Base-by-base conservation (phyloP, 192 early-diverging fungal genomes). In the Backusella sp. region DNA sequence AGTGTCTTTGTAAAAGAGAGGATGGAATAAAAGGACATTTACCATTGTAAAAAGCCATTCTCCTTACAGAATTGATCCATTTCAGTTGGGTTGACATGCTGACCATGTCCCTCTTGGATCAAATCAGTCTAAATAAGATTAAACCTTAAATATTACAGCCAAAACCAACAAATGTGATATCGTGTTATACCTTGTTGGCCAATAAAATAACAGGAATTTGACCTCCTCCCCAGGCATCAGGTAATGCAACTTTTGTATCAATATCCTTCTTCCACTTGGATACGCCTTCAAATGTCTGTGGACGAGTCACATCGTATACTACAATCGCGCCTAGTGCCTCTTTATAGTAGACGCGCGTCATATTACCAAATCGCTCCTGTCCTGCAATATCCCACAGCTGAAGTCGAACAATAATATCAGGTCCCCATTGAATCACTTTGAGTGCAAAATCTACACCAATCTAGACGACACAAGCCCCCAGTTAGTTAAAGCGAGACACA, bases 361-460 rank as follows among this genome's bases (percentile, higher is more conserved):
- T 82, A 36, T 83, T 84, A 23, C 86, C 83, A 73, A 88, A 90
- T 71, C 87, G 83, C 79, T 90, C 89, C 68, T 90, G 89, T 6
- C 89, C 89, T 11, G 89, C 89, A 76, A 90, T 90, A 77, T 90
- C 89, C 89, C 89, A 90, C 30, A 90, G 77, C 66, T 90, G 89
- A 53, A 90, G 78, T 75, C 87, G 79, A 35, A 90, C 83, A 26
- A 87, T 83, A 1, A 83, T 85, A 39, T 87, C 85, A 15, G 84
- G 83, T 53, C 84, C 84, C 84, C 85, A 88, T 52, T 87, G 84
- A 37, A 90, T 83, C 17, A 85, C 83, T 72, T 90, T 90, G 28
- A 88, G 77, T 6, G 89, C 89, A 79, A 90, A 90, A 65, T 90
- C 89, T 30, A 90, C 89, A 49, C 89, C 89, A 80, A 90, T 90